phyloP scores from a whole-genome alignment of 306 rosid species.

The Clitoria ternatea region DNA sequence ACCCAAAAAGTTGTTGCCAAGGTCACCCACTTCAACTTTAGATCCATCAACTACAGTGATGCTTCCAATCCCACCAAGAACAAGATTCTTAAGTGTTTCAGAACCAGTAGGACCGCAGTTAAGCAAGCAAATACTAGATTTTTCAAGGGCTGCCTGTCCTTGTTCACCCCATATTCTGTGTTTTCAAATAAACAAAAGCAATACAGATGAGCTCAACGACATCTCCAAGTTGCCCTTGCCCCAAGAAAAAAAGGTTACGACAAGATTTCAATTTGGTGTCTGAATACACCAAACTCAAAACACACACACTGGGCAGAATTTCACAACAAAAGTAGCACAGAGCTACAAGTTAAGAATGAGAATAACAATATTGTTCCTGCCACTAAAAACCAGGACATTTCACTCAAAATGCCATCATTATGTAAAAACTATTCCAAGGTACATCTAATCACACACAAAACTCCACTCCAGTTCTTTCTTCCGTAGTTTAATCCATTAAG shows the following conservation, averaged over 20 bases:
- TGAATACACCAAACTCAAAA: neutral
- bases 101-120: constrained; percentile 99
- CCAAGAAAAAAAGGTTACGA: neutral
- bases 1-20: constrained; percentile 97
- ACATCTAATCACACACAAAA: neutral
- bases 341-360: neutral
- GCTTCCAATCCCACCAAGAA: constrained; percentile 96
- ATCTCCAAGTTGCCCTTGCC: neutral
- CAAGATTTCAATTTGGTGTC: neutral
- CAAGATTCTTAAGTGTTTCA: constrained; percentile 89
- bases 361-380: neutral
- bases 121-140: constrained; percentile 79
- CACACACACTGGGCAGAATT: neutral
- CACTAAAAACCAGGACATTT: neutral
- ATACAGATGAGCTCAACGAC: neutral
- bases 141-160: constrained; percentile 79
- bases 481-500: neutral
- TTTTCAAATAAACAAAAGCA: constrained; percentile 15
- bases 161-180: constrained; percentile 87
- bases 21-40: constrained; percentile 87
- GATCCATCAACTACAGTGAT: constrained; percentile 95
- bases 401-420: neutral
- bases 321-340: neutral
- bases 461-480: neutral
- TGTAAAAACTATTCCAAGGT: neutral